A percentile compares a stretch with the other conserved stretches of the same genome.
Evolutionary conservation across 2,329 filamentous ascomycete species (phyloP).

Genomic region (Lasiodiplodia sp.): DNA sequence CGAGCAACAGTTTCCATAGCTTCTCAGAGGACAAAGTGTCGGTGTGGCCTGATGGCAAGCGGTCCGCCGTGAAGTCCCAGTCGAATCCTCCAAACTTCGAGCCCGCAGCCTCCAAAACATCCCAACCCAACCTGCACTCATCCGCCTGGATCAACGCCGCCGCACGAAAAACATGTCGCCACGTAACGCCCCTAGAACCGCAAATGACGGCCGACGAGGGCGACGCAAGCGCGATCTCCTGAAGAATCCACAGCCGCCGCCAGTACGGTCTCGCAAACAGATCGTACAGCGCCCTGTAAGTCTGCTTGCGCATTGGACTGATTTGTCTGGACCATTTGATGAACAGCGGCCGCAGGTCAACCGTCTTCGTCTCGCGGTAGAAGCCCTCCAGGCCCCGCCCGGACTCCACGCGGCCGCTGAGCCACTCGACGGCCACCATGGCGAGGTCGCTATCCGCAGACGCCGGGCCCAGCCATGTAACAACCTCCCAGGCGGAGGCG

Average conservation of each 20-base stretch:
- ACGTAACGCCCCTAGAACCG: not conserved
- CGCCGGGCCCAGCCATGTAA: slow-evolving; percentile 35
- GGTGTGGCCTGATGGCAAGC: not conserved
- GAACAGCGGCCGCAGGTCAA: not conserved
- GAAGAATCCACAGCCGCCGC: not conserved
- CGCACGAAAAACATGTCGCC: not conserved
- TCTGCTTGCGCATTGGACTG: not conserved
- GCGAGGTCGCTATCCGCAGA: not conserved
- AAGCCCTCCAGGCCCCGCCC: not conserved
- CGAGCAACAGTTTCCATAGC: not conserved
- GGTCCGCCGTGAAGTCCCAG: not conserved
- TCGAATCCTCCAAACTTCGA: not conserved
- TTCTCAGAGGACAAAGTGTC: not conserved
- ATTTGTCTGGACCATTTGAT: not conserved
- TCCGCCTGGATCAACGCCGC: not conserved
- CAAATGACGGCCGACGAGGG: not conserved
- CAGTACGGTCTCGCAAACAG: not conserved
- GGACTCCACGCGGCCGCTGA: not conserved
- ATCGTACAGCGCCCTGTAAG: not conserved
- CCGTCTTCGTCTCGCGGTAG: not conserved
- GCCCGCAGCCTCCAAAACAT: not conserved
- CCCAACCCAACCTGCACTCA: not conserved
- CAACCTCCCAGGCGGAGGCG: slow-evolving; percentile 33
- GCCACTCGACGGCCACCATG: not conserved
- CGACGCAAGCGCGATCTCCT: not conserved